phyloP scores from a whole-genome alignment of 2,329 filamentous ascomycete species.

The Colletotrichum spinosum region DNA sequence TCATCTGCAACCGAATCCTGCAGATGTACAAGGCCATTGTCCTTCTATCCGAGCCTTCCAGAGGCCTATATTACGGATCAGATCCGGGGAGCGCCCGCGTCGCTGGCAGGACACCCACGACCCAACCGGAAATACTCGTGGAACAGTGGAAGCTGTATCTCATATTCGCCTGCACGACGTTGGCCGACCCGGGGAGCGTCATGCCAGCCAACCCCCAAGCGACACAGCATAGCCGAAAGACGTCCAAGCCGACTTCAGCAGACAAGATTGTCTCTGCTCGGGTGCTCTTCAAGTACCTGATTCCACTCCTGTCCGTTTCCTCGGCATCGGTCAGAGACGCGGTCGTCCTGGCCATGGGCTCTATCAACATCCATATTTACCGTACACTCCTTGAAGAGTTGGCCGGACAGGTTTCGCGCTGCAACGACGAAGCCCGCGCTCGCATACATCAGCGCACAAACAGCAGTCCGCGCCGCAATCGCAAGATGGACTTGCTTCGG shows the following conservation, averaged over 20 bases:
- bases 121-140: conserved; percentile 86
- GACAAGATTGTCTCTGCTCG: conserved; percentile 89
- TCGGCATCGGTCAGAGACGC: conserved; percentile 88
- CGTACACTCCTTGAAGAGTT: conserved; percentile 90
- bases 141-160: conserved; percentile 99
- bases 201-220: conserved; percentile 67
- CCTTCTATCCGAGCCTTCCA: conserved; percentile 78
- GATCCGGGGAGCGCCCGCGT: conserved; percentile 67
- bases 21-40: conserved; percentile 93
- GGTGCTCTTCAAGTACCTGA: conserved; percentile 90
- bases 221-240: conserved; percentile 85
- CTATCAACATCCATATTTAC: conserved; percentile 95
- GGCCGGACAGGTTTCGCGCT: conserved; percentile 85
- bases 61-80: conserved; percentile 72
- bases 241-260: conserved; percentile 74
- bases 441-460: conserved; percentile 88
- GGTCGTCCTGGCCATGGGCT: conserved; percentile 90
- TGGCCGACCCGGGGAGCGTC: conserved; percentile 82
- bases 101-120: conserved; percentile 69
- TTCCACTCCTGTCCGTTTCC: conserved; percentile 84
- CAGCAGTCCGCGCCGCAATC: conserved; percentile 84
- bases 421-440: conserved; percentile 88
- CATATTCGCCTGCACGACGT: conserved; percentile 95
- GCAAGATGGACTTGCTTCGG: conserved; percentile 85
- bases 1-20: conserved; percentile 90